These are phyloP conservation scores for Arthrinium phaeospermum DNA, from an alignment of 2,329 filamentous ascomycete species.

Conservation along the genomic window DNA sequence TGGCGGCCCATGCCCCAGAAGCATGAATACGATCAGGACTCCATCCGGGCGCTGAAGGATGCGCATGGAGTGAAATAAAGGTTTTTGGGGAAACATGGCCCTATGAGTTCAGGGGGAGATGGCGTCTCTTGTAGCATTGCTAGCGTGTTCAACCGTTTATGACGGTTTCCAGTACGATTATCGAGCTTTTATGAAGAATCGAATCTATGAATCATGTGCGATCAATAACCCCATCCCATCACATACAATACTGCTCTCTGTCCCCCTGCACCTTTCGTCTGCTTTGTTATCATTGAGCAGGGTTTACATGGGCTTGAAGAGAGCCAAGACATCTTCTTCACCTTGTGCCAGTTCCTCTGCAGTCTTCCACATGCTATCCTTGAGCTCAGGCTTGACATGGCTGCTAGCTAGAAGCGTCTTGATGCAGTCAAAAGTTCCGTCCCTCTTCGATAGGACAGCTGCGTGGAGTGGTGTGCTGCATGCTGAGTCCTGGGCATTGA, in stretches of 20 bases:
- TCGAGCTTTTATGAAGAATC: too few relatives aligned
- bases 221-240: too few relatives aligned
- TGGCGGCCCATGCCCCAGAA: slow-evolving; percentile 35
- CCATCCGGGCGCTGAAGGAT: slow-evolving; percentile 36
- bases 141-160: not conserved
- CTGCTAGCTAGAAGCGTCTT: not conserved
- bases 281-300: not conserved
- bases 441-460: not conserved
- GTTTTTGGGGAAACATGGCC: too few relatives aligned
- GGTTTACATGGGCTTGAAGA: not conserved
- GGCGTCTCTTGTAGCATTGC: not conserved
- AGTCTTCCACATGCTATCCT: not conserved
- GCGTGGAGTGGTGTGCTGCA: not conserved
- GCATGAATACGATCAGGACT: slow-evolving; percentile 40
- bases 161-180: too few relatives aligned
- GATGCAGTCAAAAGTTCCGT: not conserved
- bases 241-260: not conserved
- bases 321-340: not conserved
- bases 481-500: not conserved
- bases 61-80: slow-evolving; percentile 33
- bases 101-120: not conserved
- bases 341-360: not conserved
- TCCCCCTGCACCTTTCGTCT: not conserved
- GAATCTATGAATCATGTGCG: too few relatives aligned
- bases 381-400: not conserved